Percentiles rank a stretch among this genome's conserved stretches.
Conservation (phyloP, 306 rosid species). For the Dicorynia guianensis region DNA sequence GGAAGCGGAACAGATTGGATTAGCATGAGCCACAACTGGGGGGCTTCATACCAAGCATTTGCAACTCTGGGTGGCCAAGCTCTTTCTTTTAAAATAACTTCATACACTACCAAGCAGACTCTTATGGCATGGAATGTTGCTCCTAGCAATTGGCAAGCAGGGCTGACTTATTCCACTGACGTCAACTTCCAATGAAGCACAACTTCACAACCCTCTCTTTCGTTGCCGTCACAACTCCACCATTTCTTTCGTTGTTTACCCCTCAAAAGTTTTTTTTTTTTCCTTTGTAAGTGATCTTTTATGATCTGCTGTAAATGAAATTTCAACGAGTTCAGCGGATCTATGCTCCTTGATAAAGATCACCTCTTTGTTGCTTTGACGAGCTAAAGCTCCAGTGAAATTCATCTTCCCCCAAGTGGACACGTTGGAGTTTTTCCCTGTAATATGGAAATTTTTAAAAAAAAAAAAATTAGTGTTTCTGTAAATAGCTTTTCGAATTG, state of each 20-base stretch:
- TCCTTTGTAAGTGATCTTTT: not conserved
- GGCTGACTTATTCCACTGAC: slow-evolving; percentile 59
- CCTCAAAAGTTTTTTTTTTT: not conserved
- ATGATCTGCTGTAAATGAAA: slow-evolving; percentile 30
- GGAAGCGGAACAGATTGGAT: slow-evolving; percentile 88
- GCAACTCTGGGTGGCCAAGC: slow-evolving; percentile 74
- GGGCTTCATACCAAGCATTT: slow-evolving; percentile 93
- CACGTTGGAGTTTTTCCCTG: not conserved
- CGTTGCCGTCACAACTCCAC: not conserved
- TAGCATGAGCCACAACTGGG: slow-evolving; percentile 96
- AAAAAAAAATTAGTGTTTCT: no score
- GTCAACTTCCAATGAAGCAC: slow-evolving; percentile 61
- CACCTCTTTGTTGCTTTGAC: slow-evolving; percentile 36
- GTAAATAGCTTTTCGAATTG: no score
- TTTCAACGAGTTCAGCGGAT: slow-evolving; percentile 37
- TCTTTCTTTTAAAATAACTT: slow-evolving; percentile 78
- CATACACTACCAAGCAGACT: slow-evolving; percentile 71
- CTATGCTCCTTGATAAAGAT: slow-evolving; percentile 1
- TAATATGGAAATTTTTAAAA: not conserved
- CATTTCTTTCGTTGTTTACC: slow-evolving; percentile 24
- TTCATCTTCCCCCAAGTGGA: slow-evolving; percentile 29
- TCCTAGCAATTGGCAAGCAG: slow-evolving; percentile 71
- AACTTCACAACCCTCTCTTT: not conserved
- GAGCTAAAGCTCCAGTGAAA: slow-evolving; percentile 1
- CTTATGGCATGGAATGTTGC: slow-evolving; percentile 73